Evolutionary conservation across 2,329 filamentous ascomycete genomes (phyloP).

Genomic region (Colletotrichum chrysophilum): DNA sequence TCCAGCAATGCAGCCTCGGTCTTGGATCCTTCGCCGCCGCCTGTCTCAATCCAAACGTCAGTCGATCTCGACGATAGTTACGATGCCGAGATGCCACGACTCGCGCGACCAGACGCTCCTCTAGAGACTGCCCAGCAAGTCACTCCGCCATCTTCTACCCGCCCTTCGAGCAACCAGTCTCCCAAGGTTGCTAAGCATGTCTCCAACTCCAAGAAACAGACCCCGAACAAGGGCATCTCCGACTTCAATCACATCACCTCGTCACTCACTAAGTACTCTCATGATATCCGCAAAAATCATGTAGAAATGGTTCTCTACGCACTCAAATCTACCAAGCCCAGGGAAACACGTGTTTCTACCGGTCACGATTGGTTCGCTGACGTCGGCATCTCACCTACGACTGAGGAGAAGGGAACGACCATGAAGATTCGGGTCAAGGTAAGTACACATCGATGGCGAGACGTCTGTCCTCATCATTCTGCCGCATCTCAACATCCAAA

Average conservation of each 20-base stretch:
- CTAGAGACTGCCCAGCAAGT: slow-evolving; percentile 4
- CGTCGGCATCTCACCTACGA: slow-evolving; percentile 38
- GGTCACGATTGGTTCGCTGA: slow-evolving; percentile 54
- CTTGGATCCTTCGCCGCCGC: slow-evolving; percentile 17
- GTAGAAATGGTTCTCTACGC: slow-evolving; percentile 49
- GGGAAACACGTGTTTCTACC: slow-evolving; percentile 43
- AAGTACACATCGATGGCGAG: slow-evolving; percentile 17
- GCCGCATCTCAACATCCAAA: background rate
- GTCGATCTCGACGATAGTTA: slow-evolving; percentile 11
- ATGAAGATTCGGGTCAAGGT: slow-evolving; percentile 60
- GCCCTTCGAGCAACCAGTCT: slow-evolving; percentile 27
- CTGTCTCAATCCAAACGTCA: slow-evolving; percentile 15
- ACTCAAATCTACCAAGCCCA: slow-evolving; percentile 48
- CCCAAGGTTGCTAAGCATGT: slow-evolving; percentile 28
- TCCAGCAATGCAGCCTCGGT: slow-evolving; percentile 21
- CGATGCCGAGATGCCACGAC: slow-evolving; percentile 17
- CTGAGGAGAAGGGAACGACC: slow-evolving; percentile 39
- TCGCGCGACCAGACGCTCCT: background rate
- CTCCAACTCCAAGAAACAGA: slow-evolving; percentile 26
- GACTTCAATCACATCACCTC: slow-evolving; percentile 35
- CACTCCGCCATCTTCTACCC: slow-evolving; percentile 20
- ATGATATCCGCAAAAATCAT: slow-evolving; percentile 51
- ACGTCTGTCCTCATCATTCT: background rate
- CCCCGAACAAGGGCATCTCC: slow-evolving; percentile 44
- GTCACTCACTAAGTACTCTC: slow-evolving; percentile 32